These are phyloP conservation scores for Colletotrichum tabaci DNA, from an alignment of 2,329 filamentous ascomycete species.

Conservation along the genomic window DNA sequence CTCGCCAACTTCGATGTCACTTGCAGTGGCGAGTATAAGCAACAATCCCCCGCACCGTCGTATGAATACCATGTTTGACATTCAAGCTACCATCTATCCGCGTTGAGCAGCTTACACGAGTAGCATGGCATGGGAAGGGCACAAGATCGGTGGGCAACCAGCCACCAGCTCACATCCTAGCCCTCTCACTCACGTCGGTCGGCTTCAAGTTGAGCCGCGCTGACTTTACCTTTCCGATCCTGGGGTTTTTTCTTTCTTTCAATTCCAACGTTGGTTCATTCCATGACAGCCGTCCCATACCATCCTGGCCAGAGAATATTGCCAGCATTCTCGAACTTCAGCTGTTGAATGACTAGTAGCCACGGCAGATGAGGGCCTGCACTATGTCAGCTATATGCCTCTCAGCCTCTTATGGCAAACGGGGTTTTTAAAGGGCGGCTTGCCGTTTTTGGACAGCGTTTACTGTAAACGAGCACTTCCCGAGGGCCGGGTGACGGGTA, in stretches of 20 bases:
- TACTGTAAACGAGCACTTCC: background rate
- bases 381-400: background rate
- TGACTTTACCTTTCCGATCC: slow-evolving; percentile 5
- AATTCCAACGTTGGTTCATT: background rate
- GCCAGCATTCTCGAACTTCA: background rate
- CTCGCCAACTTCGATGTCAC: background rate
- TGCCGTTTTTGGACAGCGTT: too few species aligned
- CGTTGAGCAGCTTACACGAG: background rate
- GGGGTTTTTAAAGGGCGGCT: background rate
- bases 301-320: background rate
- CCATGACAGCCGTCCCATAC: background rate
- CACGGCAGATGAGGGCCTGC: background rate
- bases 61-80: background rate
- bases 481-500: background rate
- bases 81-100: slow-evolving; percentile 1
- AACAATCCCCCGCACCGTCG: background rate
- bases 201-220: slow-evolving; percentile 24
- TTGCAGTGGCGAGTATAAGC: background rate
- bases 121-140: background rate
- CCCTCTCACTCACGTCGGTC: background rate
- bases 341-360: background rate
- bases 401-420: background rate
- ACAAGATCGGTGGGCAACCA: background rate
- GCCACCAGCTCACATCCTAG: background rate
- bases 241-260: background rate